Base-by-base conservation (phyloP, 2,329 filamentous ascomycete species). In the Rugonectria rugulosa region DNA sequence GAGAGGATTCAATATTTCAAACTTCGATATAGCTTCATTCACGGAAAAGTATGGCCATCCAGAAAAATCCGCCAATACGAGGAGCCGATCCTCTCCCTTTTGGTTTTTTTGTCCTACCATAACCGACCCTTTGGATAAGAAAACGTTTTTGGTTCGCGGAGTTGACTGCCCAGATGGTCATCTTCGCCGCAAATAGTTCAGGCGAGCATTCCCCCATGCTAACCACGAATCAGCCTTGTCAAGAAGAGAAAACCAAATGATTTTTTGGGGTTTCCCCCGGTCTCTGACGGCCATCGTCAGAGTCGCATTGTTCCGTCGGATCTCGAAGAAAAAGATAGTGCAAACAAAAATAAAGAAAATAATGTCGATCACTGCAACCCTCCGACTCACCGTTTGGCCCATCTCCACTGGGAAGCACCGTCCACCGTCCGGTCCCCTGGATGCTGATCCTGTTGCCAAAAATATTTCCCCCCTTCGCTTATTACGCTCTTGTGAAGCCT, bases 361-460 rank as follows among this genome's bases (percentile, higher is more conserved):
- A 9, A 34, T 42, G 46, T 40, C 53, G 47, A 56, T 50, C 53
- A 45, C 34, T 19, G n/a, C 15, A 31, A 20, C 17, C 32, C n/a
- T n/a, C 40, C 45, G 26, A 45, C 32, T 55, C 40, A 24, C 45
- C 52, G 32, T 50, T 36, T 43, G n/a, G 6, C 20, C 20, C 52
- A 34, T 36, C 41, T 19, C 46, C 41, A 44, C 52, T n/a, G 26
- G 50, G n/a, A n/a, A n/a, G n/a, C n/a, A n/a, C n/a, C 23, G 19
- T 23, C 45, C 5, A 15, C 24, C 15, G 29, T 19, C 15, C 17
- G n/a, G n/a, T 24, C 24, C 24, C 17, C n/a, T 10, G 26, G 32
- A 36, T n/a, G 29, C 41, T 46, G 27, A 46, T 56, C 41, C 19
- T 36, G 17, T 56, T 50, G 50, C 53, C 41, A 56, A 56, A 56